phyloP scores from a whole-genome alignment of 2,329 filamentous ascomycete species.

The Tolypocladium album region DNA sequence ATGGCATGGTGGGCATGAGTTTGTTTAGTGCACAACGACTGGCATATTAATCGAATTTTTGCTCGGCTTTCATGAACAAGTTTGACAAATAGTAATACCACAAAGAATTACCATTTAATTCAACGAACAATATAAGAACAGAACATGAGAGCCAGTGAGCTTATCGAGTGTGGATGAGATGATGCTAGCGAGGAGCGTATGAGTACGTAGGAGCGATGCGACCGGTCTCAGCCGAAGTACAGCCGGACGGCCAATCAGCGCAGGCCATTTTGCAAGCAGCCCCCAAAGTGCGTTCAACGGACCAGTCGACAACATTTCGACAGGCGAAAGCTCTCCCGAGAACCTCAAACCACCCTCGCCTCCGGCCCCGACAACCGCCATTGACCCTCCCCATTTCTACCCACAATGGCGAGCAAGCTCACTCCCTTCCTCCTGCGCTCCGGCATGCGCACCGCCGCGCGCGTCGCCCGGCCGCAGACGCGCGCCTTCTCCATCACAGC shows the following conservation, averaged over 20 bases:
- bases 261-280: conserved; percentile 12
- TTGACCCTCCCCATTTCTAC: conserved; percentile 8
- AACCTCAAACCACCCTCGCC: conserved; percentile 10
- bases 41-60: neutral
- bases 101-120: neutral
- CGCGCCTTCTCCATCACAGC: conserved; percentile 62
- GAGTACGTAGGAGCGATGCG: neutral
- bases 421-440: conserved; percentile 63
- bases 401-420: conserved; percentile 72
- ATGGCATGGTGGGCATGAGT: neutral
- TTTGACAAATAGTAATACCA: neutral
- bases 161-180: neutral
- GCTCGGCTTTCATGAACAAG: too few relatives aligned
- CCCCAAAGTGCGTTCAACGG: neutral
- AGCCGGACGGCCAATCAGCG: conserved; percentile 12
- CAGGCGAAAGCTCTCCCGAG: conserved; percentile 16
- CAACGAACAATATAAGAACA: neutral
- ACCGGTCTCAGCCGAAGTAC: conserved; percentile 5
- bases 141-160: neutral
- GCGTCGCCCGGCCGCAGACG: conserved; percentile 54
- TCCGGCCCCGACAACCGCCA: conserved; percentile 9
- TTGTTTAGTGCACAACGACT: neutral
- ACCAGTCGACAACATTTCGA: conserved; percentile 22
- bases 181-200: neutral
- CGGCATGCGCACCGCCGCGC: conserved; percentile 52